Evolutionary conservation across 768 basidiomycete genomes (phyloP).

Genomic region (Coprinopsis cinerea): DNA sequence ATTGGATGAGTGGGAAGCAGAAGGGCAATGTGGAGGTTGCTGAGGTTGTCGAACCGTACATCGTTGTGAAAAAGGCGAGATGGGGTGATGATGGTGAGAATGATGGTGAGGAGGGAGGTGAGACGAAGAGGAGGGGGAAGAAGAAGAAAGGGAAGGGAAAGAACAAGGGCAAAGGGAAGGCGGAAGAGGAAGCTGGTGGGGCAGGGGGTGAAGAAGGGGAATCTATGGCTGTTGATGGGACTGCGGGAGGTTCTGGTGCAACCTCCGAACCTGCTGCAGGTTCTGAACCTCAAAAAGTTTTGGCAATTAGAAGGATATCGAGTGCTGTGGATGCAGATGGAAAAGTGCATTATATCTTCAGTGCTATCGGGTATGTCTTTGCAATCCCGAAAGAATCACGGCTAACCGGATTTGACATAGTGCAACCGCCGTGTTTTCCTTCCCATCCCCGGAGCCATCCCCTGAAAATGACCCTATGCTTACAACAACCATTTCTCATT

Average conservation of each 20-base stretch:
- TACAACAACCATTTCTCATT: slow-evolving; percentile 12
- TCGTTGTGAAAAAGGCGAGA: slow-evolving; percentile 34
- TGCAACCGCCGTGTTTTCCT: slow-evolving; percentile 60
- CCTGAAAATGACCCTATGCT: neutral
- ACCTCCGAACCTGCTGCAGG: slow-evolving; percentile 14
- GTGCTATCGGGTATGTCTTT: slow-evolving; percentile 59
- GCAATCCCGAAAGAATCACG: neutral
- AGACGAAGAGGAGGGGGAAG: slow-evolving; percentile 19
- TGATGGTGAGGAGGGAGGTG: slow-evolving; percentile 20
- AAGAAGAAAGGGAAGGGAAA: slow-evolving; percentile 15
- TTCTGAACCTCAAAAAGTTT: slow-evolving; percentile 29
- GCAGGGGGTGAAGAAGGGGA: slow-evolving; percentile 10
- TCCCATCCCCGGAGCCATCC: slow-evolving; percentile 17
- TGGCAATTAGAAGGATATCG: slow-evolving; percentile 55
- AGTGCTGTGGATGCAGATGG: slow-evolving; percentile 32
- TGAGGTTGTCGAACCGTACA: slow-evolving; percentile 41
- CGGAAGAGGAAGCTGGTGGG: slow-evolving; percentile 14
- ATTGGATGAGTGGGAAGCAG: slow-evolving; percentile 62
- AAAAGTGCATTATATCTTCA: slow-evolving; percentile 49
- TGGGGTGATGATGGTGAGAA: slow-evolving; percentile 27
- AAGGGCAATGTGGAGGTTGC: slow-evolving; percentile 48
- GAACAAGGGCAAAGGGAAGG: slow-evolving; percentile 16
- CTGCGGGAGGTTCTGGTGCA: neutral
- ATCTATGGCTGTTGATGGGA: slow-evolving; percentile 4
- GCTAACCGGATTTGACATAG: slow-evolving; percentile 30